Conservation (phyloP, 2,329 filamentous ascomycete species). For the Byssochlamys sp. region DNA sequence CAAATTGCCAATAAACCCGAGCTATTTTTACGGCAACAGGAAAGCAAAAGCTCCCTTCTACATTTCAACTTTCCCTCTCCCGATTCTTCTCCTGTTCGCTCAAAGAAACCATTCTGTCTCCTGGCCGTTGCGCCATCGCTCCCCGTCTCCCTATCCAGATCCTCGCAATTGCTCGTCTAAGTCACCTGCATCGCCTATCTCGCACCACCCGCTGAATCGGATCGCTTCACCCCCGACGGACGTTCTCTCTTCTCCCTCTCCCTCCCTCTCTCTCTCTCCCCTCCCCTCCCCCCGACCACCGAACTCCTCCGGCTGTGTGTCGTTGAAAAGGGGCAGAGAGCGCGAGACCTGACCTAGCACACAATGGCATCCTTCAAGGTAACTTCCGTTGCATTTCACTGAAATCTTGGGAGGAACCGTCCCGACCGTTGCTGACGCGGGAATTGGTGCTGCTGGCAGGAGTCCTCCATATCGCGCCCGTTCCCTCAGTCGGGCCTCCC, state of each 20-base stretch:
- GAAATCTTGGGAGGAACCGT: neutral
- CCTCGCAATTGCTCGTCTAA: neutral
- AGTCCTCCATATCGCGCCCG: conserved; percentile 53
- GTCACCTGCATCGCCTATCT: neutral
- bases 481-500: conserved; percentile 54
- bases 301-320: conserved; percentile 3
- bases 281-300: neutral
- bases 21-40: neutral
- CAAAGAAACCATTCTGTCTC: neutral
- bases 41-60: neutral
- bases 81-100: neutral
- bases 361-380: conserved; percentile 35
- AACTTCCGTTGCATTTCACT: conserved; percentile 2
- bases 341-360: conserved; percentile 17
- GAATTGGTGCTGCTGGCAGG: conserved; percentile 11
- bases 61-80: neutral
- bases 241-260: neutral
- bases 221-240: conserved; percentile 8
- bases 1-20: neutral
- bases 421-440: conserved; percentile 1
- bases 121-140: neutral
- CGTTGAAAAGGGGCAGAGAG: conserved; percentile 20
- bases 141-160: neutral
- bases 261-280: neutral
- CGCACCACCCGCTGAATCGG: conserved; percentile 10